A percentile compares a stretch with the other conserved stretches of the same genome.
These are phyloP conservation scores for Sindora glabra DNA, from an alignment of 306 rosid genomes.

Conservation along the genomic window DNA sequence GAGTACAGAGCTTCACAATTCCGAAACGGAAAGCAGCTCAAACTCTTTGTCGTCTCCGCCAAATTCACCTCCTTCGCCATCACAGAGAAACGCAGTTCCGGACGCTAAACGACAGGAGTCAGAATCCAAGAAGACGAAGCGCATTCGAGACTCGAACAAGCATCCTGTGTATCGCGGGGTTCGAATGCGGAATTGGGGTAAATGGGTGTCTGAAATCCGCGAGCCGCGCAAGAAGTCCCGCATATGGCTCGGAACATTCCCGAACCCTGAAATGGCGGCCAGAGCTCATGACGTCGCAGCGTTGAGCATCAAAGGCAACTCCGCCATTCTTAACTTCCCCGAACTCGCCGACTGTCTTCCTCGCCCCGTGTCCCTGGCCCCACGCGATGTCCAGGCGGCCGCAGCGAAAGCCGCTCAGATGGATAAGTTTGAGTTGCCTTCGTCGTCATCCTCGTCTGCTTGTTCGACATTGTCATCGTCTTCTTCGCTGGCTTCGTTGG, in stretches of 20 bases:
- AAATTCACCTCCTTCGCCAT: slow-evolving; percentile 15
- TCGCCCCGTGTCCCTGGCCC: slow-evolving; percentile 65
- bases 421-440: slow-evolving; percentile 27
- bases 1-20: slow-evolving; percentile 22
- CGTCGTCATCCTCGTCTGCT: neutral
- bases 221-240: slow-evolving; percentile 94
- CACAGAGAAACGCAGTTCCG: no score
- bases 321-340: slow-evolving; percentile 91
- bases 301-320: slow-evolving; percentile 67
- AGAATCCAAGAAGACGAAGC: slow-evolving; percentile 26
- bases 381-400: slow-evolving; percentile 85
- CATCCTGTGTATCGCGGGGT: slow-evolving; percentile 76
- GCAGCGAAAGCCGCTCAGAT: slow-evolving; percentile 83
- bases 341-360: slow-evolving; percentile 58
- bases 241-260: slow-evolving; percentile 95
- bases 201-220: slow-evolving; percentile 98
- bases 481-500: no score
- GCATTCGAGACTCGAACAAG: slow-evolving; percentile 45
- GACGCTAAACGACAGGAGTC: neutral
- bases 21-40: slow-evolving; percentile 34
- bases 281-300: slow-evolving; percentile 98
- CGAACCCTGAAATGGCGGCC: slow-evolving; percentile 90
- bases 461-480: slow-evolving; percentile 6
- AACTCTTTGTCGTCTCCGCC: slow-evolving; percentile 29
- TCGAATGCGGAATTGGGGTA: slow-evolving; percentile 92